phyloP scores from a whole-genome alignment of 163 green algal species.

The Trebouxia gelatinosa region DNA sequence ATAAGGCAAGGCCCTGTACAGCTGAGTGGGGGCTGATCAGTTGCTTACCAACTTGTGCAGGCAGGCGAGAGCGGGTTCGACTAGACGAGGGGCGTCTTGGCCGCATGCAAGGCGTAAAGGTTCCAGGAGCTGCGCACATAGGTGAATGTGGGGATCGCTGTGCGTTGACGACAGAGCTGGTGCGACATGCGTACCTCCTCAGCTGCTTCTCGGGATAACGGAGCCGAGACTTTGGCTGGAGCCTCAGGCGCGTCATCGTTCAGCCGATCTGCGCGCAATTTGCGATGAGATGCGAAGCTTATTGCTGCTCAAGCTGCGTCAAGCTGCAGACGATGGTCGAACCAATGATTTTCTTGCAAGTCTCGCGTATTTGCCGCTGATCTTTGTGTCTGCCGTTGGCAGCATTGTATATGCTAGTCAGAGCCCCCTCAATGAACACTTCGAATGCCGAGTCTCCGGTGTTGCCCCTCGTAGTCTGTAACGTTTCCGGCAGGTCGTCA shows the following conservation, averaged over 20 bases:
- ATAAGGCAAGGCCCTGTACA: not conserved
- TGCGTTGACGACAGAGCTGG: not conserved
- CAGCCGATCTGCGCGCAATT: not conserved
- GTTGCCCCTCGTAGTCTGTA: not conserved
- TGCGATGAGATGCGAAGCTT: too few relatives aligned
- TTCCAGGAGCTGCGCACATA: constrained; percentile 58
- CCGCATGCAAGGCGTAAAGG: constrained; percentile 68
- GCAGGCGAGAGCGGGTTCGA: constrained; percentile 76
- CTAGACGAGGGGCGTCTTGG: constrained; percentile 52
- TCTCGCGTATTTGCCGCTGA: constrained; percentile 6
- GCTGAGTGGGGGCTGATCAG: not conserved
- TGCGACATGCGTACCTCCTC: not conserved
- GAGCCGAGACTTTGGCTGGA: not conserved
- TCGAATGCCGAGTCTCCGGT: constrained; percentile 26
- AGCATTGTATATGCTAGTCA: constrained; percentile 24
- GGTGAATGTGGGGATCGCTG: not conserved
- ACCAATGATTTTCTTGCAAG: constrained; percentile 21
- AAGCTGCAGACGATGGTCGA: not conserved
- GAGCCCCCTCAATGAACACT: constrained; percentile 15
- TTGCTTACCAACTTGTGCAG: constrained; percentile 81
- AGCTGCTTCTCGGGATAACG: constrained; percentile 5
- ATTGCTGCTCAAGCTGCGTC: not conserved
- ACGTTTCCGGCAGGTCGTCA: constrained; percentile 20
- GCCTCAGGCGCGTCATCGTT: not conserved
- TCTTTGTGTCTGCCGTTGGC: constrained; percentile 5